Percentiles rank a stretch among this genome's conserved stretches.
Conservation (phyloP, 805 yeast genomes). For the Kodamaea laetipori region DNA sequence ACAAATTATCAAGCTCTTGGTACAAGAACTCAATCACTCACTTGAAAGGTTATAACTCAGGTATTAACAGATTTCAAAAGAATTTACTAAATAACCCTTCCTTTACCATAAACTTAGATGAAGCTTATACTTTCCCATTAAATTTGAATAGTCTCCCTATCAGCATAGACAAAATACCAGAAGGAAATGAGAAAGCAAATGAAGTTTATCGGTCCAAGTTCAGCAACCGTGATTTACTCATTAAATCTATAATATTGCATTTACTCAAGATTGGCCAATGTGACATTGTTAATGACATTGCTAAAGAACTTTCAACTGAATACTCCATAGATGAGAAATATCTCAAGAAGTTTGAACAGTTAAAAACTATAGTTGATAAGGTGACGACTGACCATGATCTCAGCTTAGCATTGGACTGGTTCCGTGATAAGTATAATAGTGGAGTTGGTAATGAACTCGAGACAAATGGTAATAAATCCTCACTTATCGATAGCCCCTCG, state of each 20-base stretch:
- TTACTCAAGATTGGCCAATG: conserved; percentile 43
- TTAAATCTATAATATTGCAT: conserved; percentile 41
- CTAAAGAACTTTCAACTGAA: conserved; percentile 22
- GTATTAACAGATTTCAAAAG: conserved; percentile 36
- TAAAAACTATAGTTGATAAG: conserved; percentile 38
- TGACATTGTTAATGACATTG: conserved; percentile 34
- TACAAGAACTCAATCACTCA: conserved; percentile 35
- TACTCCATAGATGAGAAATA: conserved; percentile 23
- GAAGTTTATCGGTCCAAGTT: background rate
- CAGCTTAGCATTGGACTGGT: conserved; percentile 35
- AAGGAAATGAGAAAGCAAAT: background rate
- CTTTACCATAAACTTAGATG: conserved; percentile 37
- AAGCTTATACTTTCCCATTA: conserved; percentile 44
- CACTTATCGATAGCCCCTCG: conserved; percentile 5
- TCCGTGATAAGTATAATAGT: conserved; percentile 21
- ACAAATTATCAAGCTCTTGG: conserved; percentile 30
- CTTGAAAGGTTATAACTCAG: conserved; percentile 39
- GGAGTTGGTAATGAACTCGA: background rate
- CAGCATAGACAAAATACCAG: background rate
- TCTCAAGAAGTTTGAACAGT: conserved; percentile 28
- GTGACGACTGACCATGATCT: conserved; percentile 36
- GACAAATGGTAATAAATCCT: background rate
- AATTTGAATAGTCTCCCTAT: conserved; percentile 11
- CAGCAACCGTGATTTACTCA: conserved; percentile 33
- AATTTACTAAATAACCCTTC: conserved; percentile 31